Base-by-base conservation (phyloP, 495 filamentous ascomycete species). In the Tuber brumale region DNA sequence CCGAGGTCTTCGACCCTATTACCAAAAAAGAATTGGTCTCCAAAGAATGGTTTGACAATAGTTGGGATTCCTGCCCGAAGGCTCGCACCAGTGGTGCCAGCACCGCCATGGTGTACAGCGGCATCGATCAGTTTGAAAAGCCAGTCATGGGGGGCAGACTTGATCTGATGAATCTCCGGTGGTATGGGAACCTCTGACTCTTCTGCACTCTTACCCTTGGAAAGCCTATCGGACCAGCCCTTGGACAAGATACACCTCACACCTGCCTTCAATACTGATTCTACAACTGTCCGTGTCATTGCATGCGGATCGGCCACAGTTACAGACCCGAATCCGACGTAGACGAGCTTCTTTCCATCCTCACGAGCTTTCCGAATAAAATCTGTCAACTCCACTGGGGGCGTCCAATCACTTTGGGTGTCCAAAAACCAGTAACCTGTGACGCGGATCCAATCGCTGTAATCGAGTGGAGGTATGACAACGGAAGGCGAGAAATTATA, bases 341-440 rank as follows among this genome's bases (percentile, higher is more conserved):
- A 99, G 23, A 98, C 95, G 9, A 99, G 85, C 86, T 94, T 97
- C 85, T 97, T 97, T 57, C 87, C 88, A 78, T 97, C 95, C 14
- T 83, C 84, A 7, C 94, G 88, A 1, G 95, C 96, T 76, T 89
- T 89, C 23, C 86, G 82, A 81, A 99, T 97, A 81, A 99, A 99
- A 7, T 88, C 88, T 23, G 85, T 84, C 23, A 99, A 88, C 75
- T 95, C 93, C 41, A 86, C 82, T 0, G 93, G 90, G 4, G 96
- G 94, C 41, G 86, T 86, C 90, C 92, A 97, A 70, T 81, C 84
- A 81, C 70, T 89, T 85, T n/a, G 85, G 84, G 31, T 94, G 77
- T 95, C 92, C 69, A 99, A 86, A 84, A 97, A 98, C 95, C 95
- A 99, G 83, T 98, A 98, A 3, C 95, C 95, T 1, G 95, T 98